Evolutionary conservation across 2,329 filamentous ascomycete species (phyloP).

Genomic region (Verticillium nonalfalfae): DNA sequence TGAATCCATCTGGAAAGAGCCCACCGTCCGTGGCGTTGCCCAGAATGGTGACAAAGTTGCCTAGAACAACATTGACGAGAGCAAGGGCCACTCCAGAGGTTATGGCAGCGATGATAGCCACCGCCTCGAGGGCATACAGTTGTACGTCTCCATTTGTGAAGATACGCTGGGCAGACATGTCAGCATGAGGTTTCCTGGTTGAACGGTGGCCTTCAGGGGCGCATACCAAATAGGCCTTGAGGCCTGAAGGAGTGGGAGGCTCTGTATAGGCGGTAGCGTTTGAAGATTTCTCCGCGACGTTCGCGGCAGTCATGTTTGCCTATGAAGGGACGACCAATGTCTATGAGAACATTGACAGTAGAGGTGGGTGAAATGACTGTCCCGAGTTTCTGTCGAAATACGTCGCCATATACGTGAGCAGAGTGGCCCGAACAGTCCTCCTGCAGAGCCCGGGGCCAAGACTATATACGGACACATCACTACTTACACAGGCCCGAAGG

Average conservation of each 20-base stretch:
- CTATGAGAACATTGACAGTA: no score
- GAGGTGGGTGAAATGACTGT: no score
- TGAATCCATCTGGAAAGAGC: slow-evolving; percentile 12
- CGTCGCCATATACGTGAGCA: no score
- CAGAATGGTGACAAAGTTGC: background rate
- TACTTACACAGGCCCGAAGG: no score
- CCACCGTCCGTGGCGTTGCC: slow-evolving; percentile 1
- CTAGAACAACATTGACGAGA: slow-evolving; percentile 1
- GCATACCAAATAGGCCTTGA: background rate
- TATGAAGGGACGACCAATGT: background rate
- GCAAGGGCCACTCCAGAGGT: background rate
- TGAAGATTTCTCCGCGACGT: background rate
- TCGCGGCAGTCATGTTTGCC: background rate
- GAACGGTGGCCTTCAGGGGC: background rate
- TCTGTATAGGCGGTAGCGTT: no score
- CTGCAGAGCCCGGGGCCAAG: no score
- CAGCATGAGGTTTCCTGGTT: background rate
- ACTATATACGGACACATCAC: no score
- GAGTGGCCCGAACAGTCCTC: no score
- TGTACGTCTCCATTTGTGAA: slow-evolving; percentile 14
- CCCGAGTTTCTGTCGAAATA: no score
- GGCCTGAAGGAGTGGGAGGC: background rate
- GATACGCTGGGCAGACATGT: slow-evolving; percentile 12
- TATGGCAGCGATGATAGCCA: slow-evolving; percentile 1
- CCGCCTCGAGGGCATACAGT: slow-evolving; percentile 1